A percentile compares a stretch with the other conserved stretches of the same genome.
phyloP scores from a whole-genome alignment of 2,329 filamentous ascomycete genomes.

The Gaeumannomyces sp. region DNA sequence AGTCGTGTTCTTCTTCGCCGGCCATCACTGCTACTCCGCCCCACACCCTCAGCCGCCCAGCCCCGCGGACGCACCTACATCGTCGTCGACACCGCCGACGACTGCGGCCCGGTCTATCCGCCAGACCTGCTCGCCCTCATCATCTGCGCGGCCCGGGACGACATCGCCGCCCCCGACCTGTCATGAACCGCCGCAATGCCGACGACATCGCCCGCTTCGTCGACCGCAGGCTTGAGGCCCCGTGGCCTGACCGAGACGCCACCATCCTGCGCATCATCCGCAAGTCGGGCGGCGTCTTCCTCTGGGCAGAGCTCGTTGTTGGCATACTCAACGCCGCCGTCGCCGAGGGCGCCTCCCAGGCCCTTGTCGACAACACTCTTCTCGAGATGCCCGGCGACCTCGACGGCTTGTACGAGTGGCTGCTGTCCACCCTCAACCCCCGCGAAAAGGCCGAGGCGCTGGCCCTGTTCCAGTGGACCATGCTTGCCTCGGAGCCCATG shows the following conservation, averaged over 20 bases:
- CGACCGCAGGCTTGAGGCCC: conserved; percentile 24
- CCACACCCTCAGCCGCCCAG: no score
- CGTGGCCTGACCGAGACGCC: conserved; percentile 25
- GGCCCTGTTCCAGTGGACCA: conserved; percentile 28
- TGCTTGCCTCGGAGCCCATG: conserved; percentile 26
- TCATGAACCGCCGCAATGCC: conserved; percentile 24
- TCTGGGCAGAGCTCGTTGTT: conserved; percentile 31
- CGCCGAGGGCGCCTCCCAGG: conserved; percentile 25
- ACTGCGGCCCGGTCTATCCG: no score
- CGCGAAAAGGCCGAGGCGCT: conserved; percentile 24
- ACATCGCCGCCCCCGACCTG: background rate
- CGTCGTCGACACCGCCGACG: conserved; percentile 22
- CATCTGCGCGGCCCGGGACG: background rate
- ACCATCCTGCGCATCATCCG: conserved; percentile 22
- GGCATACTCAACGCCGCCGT: conserved; percentile 30
- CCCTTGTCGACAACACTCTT: conserved; percentile 27
- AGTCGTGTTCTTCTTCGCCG: conserved; percentile 25
- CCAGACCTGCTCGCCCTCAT: background rate
- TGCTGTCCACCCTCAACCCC: conserved; percentile 24
- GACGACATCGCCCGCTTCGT: conserved; percentile 27
- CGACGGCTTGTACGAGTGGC: conserved; percentile 29
- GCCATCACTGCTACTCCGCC: conserved; percentile 22
- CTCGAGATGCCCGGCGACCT: conserved; percentile 26
- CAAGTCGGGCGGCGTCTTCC: conserved; percentile 25
- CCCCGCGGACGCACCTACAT: conserved; percentile 21